Evolutionary conservation across 164 flowering plant species (phyloP), one percentile per base, ranked within the genome.

Genomic region (Aristolochia fimbriata): DNA sequence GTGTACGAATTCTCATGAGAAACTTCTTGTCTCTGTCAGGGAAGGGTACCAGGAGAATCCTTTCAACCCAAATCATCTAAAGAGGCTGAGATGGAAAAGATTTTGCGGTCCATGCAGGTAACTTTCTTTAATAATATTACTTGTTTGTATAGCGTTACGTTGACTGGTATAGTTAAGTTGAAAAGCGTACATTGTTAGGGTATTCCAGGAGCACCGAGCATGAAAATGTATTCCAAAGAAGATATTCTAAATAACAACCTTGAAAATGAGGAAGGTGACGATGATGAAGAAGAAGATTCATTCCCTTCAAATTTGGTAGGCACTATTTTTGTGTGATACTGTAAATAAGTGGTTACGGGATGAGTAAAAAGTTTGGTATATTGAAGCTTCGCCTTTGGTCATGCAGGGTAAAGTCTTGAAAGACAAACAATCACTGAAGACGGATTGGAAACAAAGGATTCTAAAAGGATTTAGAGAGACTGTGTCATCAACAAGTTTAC

Each of bases 191-290:
- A 51, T 49, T 59, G 7, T 27, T 76, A 92, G 96, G 99, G 88
- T 59, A 80, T 93, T 81, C 97, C 99, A 1, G 99, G 99, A 77
- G 97, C 96, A 55, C 97, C 96, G 2, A 61, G 69, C 68, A 93
- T 90, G 96, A 83, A 90, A 73, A 88, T 93, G 97, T 88, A 84
- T 65, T 90, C 97, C 0, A 81, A 85, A 73, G 99, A 93, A 12
- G 95, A 93, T 51, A 60, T 88, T 63, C 76, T 87, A 83, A 87
- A 83, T 66, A 74, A 80, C 37, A 82, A 81, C 58, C 68, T 81
- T 22, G 95, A 84, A 13, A 70, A 66, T 54, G 90, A 83, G 30
- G 97, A 80, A 60, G 84, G 55, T 0, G 91, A 85, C 48, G 97
- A 82, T 23, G 96, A 91, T 20, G 91, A 85, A 1, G 87, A 83